A percentile compares a stretch with the other conserved stretches of the same genome.
These are phyloP conservation scores for Candida mesenterica DNA, from an alignment of 1,139 yeast species.

Conservation along the genomic window DNA sequence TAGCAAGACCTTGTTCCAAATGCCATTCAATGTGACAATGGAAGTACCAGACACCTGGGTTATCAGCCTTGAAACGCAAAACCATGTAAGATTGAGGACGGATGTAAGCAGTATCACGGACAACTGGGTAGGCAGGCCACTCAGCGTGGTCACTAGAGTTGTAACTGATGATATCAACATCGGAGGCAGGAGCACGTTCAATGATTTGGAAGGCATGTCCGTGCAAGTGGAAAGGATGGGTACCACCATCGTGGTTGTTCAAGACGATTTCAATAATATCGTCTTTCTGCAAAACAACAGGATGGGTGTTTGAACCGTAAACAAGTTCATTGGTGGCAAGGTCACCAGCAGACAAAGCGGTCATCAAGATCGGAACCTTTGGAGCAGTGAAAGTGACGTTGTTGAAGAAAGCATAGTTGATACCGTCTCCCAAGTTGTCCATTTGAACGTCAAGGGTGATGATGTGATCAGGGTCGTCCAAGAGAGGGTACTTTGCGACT, in stretches of 20 bases:
- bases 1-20: conserved; percentile 59
- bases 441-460: conserved; percentile 67
- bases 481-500: conserved; percentile 44
- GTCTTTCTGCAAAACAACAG: conserved; percentile 67
- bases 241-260: conserved; percentile 72
- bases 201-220: conserved; percentile 73
- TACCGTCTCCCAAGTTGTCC: conserved; percentile 79
- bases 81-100: conserved; percentile 68
- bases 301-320: conserved; percentile 76
- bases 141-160: conserved; percentile 35
- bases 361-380: conserved; percentile 75
- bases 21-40: conserved; percentile 70
- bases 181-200: no score
- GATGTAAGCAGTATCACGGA: conserved; percentile 67
- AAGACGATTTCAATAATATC: conserved; percentile 66
- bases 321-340: conserved; percentile 43
- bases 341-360: conserved; percentile 72
- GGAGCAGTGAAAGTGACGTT: conserved; percentile 75
- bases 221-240: conserved; percentile 87
- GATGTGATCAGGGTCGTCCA: conserved; percentile 64
- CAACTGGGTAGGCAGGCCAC: conserved; percentile 54
- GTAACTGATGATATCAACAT: no score
- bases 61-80: conserved; percentile 54
- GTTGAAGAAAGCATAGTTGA: conserved; percentile 89
- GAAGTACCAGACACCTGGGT: conserved; percentile 66